Evolutionary conservation across 1,139 yeast species (phyloP), one percentile per base, ranked within the genome.

Genomic region (Zhuliangozyma parablackwelliae): DNA sequence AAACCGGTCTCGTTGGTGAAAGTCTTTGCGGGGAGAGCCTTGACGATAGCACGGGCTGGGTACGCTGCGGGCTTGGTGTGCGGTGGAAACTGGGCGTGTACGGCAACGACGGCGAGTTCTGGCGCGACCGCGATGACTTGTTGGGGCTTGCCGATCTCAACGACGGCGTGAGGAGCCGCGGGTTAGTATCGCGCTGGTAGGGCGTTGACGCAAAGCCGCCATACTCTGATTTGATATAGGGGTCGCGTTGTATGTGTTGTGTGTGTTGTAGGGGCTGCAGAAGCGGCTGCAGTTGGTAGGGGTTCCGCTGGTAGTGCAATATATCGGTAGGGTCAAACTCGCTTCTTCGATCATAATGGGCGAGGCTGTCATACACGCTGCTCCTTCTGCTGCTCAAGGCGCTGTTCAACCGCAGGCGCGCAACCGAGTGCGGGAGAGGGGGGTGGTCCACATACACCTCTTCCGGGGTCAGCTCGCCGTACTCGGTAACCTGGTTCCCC

Each of bases 401-500:
- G 6, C 24, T 23, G 6, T 23, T 23, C 24, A 23, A 23, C 24
- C 24, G 24, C 24, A 23, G 24, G 24, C 10, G 24, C 24, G 10
- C 10, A 3, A 23, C 24, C 10, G 24, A 23, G 9, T 23, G 24
- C 7, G 9, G 24, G 7, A 6, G 7, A 21, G 6, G 7, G 10
- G 3, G 5, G 24, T 9, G 10, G 10, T 23, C 24, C 16, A 16
- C 16, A 16, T 16, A 16, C 16, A 16, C 16, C 7, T 23, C 24
- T 7, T 23, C 24, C 10, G 7, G 9, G 3, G 24, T 9, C 24
- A 6, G 24, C 24, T 23, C 5, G 24, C 46, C 43, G 35, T 42
- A 43, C 33, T 45, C 40, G 6, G 40, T 50, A 12, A 51, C 40
- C 23, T 49, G 46, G 30, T 60, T 63, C 8, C 78, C 78, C 34